phyloP scores from a whole-genome alignment of 2,329 filamentous ascomycete genomes.

The Hypoxylon sp. region DNA sequence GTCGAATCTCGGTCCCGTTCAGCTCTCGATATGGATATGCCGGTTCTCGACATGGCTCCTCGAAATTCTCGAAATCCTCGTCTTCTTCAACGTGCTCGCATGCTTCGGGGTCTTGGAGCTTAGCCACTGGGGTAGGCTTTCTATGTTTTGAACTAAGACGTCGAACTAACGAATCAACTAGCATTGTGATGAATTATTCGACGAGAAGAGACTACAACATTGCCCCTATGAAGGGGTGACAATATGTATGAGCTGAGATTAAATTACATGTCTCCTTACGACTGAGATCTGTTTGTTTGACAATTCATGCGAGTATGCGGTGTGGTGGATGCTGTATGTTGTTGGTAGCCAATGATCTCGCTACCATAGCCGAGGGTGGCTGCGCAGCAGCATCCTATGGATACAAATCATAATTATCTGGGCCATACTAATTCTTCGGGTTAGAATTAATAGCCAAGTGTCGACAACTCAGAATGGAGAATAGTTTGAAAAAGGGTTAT shows the following conservation, averaged over 20 bases:
- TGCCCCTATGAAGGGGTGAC: not conserved
- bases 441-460: not conserved
- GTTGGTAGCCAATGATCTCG: slow-evolving; percentile 28
- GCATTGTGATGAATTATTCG: slow-evolving; percentile 4
- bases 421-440: not conserved
- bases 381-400: not conserved
- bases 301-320: not conserved
- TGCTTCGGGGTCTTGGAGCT: not conserved
- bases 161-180: slow-evolving; percentile 4
- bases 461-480: not conserved
- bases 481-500: not conserved
- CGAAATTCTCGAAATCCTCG: not conserved
- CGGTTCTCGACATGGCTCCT: slow-evolving; percentile 20
- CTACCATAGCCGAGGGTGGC: slow-evolving; percentile 7
- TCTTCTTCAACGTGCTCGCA: slow-evolving; percentile 9
- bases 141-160: slow-evolving; percentile 1
- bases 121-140: not conserved
- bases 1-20: slow-evolving; percentile 37
- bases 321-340: slow-evolving; percentile 4
- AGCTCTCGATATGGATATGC: slow-evolving; percentile 45
- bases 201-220: not conserved
- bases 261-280: not conserved
- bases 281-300: not conserved
- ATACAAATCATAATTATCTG: not conserved
- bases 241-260: not conserved